Evolutionary conservation across 805 yeast genomes (phyloP), one percentile per base, ranked within the genome.

Genomic region (Isabelozyma gotoi): DNA sequence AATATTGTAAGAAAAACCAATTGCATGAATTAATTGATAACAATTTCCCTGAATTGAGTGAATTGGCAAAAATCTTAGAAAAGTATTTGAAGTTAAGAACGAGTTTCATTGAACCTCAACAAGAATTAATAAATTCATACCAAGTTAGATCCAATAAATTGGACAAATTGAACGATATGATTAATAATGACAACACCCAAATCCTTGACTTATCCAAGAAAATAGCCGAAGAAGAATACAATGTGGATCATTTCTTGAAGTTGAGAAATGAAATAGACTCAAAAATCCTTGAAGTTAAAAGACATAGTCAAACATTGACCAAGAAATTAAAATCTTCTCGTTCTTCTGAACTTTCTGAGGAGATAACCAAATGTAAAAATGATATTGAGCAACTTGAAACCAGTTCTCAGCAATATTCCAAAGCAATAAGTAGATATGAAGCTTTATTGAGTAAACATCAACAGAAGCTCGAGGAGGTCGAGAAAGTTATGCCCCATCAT

Each of bases 21-120:
- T 59, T 78, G 40, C 60, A 62, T 33, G 84, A 81, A 16, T 62
- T 77, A 7, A 68, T 88, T 19, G 96, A 89, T 38, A 70, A 71
- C 12, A 80, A 77, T 50, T 84, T 84, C 60, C 96, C 96, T 0
- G 97, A 88, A 48, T 79, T 94, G 3, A 76, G 89, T 1, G 81
- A 74, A 41, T 72, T 90, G 44, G 85, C 96, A 0, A 75, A 74
- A 16, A 65, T 77, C 8, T 61, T 90, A 18, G 73, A 75, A 34
- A 71, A 67, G 21, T 86, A 86, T 55, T 66, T 89, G 35, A 69
- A 72, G 33, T 67, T 73, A 41, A 68, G 90, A 47, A 48, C 47
- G 2, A 38, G 53, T 3, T 48, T 57, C 32, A 47, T 66, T 14
- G 49, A 46, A 11, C 47, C 50, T 17, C 60, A 68, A 35, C 49